A percentile compares a stretch with the other conserved stretches of the same genome.
These are phyloP conservation scores for Yamadazyma ubonensis DNA, from an alignment of 805 yeast genomes.

Conservation along the genomic window DNA sequence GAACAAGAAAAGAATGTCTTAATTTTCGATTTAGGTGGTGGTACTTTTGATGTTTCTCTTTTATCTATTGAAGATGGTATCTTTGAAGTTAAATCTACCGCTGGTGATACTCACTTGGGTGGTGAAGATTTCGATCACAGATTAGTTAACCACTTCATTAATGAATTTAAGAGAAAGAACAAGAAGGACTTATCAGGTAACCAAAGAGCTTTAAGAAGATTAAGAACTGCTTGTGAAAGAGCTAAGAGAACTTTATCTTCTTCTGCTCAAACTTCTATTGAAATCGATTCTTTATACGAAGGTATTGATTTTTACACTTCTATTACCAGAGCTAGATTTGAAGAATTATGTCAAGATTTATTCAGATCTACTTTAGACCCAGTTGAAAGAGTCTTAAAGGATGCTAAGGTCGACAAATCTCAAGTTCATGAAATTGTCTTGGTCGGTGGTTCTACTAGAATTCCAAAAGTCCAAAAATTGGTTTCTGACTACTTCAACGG, in stretches of 20 bases:
- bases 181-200: slow-evolving; percentile 89
- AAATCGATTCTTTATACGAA: slow-evolving; percentile 91
- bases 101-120: slow-evolving; percentile 61
- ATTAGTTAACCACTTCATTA: slow-evolving; percentile 88
- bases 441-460: slow-evolving; percentile 98
- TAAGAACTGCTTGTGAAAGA: slow-evolving; percentile 98
- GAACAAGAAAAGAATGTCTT: slow-evolving; percentile 59
- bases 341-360: slow-evolving; percentile 90
- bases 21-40: slow-evolving; percentile 51
- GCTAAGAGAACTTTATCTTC: slow-evolving; percentile 98
- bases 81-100: slow-evolving; percentile 49
- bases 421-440: slow-evolving; percentile 88
- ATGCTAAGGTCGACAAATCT: slow-evolving; percentile 86
- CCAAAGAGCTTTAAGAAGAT: slow-evolving; percentile 98
- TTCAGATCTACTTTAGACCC: slow-evolving; percentile 94
- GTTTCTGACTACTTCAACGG: slow-evolving; percentile 97
- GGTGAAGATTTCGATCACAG: slow-evolving; percentile 99
- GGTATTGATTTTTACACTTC: slow-evolving; percentile 97
- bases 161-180: slow-evolving; percentile 97
- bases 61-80: slow-evolving; percentile 50
- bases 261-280: slow-evolving; percentile 91
- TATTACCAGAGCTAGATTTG: slow-evolving; percentile 95
- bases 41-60: slow-evolving; percentile 48
- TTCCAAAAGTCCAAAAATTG: slow-evolving; percentile 94
- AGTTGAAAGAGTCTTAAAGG: slow-evolving; percentile 91